Percentiles rank a stretch among this genome's conserved stretches.
Conservation (phyloP, 2,329 filamentous ascomycete genomes). For the Calonectria hongkongensis region DNA sequence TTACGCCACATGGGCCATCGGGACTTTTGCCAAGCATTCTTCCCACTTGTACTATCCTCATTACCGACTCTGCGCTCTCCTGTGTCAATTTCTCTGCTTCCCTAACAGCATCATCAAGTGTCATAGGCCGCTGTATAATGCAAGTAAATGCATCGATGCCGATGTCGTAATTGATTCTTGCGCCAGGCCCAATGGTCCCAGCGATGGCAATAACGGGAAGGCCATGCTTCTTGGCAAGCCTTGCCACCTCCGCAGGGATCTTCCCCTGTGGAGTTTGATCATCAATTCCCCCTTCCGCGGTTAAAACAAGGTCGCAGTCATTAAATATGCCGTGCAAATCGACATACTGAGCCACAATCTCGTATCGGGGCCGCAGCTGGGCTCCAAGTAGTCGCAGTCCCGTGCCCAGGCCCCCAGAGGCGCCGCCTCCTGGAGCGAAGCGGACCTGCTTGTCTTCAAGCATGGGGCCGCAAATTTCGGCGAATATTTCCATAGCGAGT, state of each 20-base stretch:
- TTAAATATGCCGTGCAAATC: slow-evolving; percentile 67
- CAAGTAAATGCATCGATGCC: slow-evolving; percentile 60
- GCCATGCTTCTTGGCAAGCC: slow-evolving; percentile 65
- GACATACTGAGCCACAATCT: slow-evolving; percentile 71
- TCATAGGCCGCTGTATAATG: slow-evolving; percentile 58
- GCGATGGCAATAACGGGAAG: slow-evolving; percentile 66
- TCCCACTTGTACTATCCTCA: slow-evolving; percentile 58
- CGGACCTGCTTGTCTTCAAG: slow-evolving; percentile 61
- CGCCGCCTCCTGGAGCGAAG: slow-evolving; percentile 67
- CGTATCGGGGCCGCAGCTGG: slow-evolving; percentile 66
- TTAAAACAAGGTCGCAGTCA: slow-evolving; percentile 70
- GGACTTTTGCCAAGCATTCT: slow-evolving; percentile 52
- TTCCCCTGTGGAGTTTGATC: slow-evolving; percentile 71
- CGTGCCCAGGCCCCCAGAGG: slow-evolving; percentile 71
- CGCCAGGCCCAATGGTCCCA: slow-evolving; percentile 60
- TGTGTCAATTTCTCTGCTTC: slow-evolving; percentile 57
- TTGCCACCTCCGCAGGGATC: slow-evolving; percentile 71
- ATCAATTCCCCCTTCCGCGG: slow-evolving; percentile 72
- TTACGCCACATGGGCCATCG: not conserved
- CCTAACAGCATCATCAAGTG: slow-evolving; percentile 56
- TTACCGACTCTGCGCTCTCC: slow-evolving; percentile 59
- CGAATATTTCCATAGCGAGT: slow-evolving; percentile 64
- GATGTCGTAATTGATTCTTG: slow-evolving; percentile 59
- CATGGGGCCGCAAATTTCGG: slow-evolving; percentile 58
- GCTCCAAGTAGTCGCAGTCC: slow-evolving; percentile 70